phyloP scores from a whole-genome alignment of 2,329 filamentous ascomycete species.

The Diplodia corticola region DNA sequence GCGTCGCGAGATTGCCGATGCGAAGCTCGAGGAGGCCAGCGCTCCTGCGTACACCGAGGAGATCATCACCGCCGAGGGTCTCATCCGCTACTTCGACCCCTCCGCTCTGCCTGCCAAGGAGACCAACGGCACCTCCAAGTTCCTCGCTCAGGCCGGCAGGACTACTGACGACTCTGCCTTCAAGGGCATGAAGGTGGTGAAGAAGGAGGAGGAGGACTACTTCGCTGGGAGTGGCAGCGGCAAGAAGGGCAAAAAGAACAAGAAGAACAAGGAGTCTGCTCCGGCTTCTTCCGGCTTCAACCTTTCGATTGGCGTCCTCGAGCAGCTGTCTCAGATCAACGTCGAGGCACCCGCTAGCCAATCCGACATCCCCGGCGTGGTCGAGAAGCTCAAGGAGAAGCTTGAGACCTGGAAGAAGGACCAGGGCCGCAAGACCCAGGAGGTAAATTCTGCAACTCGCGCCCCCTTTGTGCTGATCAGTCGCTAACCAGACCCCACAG shows the following conservation, averaged over 20 bases:
- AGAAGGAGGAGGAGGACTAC: conserved; percentile 89
- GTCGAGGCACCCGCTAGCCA: conserved; percentile 87
- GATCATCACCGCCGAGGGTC: conserved; percentile 81
- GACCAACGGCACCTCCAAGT: conserved; percentile 63
- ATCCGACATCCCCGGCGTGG: conserved; percentile 72
- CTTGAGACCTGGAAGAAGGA: conserved; percentile 87
- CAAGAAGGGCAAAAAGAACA: conserved; percentile 90
- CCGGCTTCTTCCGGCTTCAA: conserved; percentile 67
- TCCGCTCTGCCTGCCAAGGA: conserved; percentile 64
- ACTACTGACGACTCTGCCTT: conserved; percentile 81
- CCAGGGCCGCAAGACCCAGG: conserved; percentile 85
- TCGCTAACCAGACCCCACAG: conserved; percentile 50
- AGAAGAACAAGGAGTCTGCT: conserved; percentile 61
- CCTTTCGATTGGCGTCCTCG: conserved; percentile 86
- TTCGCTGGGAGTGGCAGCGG: conserved; percentile 65
- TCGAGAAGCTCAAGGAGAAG: conserved; percentile 92
- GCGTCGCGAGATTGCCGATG: conserved; percentile 73
- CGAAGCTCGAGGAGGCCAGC: conserved; percentile 76
- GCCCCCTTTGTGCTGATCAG: conserved; percentile 19
- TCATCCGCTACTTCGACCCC: conserved; percentile 91
- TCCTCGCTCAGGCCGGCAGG: conserved; percentile 72
- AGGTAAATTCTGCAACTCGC: conserved; percentile 60
- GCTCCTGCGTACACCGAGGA: conserved; percentile 90
- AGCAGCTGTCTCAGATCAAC: conserved; percentile 81
- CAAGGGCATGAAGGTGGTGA: conserved; percentile 79